Conservation (phyloP, 331 rosid species). For the Stylosanthes scabra region DNA sequence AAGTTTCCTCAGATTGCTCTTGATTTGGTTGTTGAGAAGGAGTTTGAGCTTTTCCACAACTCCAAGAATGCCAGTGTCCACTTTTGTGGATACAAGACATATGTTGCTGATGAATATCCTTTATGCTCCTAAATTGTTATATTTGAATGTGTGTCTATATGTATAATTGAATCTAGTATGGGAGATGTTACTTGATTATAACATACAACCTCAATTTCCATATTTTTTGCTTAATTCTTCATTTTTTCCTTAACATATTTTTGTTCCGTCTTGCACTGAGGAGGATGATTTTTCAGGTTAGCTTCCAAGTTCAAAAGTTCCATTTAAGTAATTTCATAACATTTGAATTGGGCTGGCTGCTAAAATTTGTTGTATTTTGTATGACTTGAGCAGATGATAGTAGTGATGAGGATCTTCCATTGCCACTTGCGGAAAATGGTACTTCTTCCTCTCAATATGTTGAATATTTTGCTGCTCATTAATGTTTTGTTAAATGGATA, state of each 20-base stretch:
- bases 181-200: too few relatives aligned
- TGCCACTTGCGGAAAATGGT: constrained; percentile 59
- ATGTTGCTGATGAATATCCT: constrained; percentile 63
- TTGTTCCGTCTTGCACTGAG: constrained; percentile 28
- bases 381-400: constrained; percentile 43
- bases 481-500: not conserved
- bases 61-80: constrained; percentile 64
- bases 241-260: constrained; percentile 60
- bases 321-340: too few relatives aligned
- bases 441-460: not conserved
- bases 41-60: constrained; percentile 85
- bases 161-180: too few relatives aligned
- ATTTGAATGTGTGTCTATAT: not conserved
- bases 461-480: not conserved
- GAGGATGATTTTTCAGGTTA: constrained; percentile 51
- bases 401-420: constrained; percentile 54
- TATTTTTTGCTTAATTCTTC: not conserved
- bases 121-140: not conserved
- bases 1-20: constrained; percentile 71
- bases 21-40: constrained; percentile 82
- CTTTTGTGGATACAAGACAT: constrained; percentile 74
- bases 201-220: too few relatives aligned
- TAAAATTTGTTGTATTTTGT: not conserved
- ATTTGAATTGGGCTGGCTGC: not conserved
- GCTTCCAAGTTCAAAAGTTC: not conserved